Evolutionary conservation across 164 flowering plant species (phyloP), one percentile per base, ranked within the genome.

Genomic region (Vitis cinerea): DNA sequence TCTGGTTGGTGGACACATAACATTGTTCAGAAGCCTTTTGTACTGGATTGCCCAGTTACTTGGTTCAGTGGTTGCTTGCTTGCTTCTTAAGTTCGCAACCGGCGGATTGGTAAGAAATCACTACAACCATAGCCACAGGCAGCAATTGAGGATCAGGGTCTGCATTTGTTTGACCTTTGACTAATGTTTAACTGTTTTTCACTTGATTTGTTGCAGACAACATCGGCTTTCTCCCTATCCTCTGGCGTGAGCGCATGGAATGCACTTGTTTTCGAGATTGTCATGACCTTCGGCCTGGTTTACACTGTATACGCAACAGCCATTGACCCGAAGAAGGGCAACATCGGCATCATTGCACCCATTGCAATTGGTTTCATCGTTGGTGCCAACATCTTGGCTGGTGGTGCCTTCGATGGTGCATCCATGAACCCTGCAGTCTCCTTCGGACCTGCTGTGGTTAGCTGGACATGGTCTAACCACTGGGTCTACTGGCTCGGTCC

Each of bases 401-500:
- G 81, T 14, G 83, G 80, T 15, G 83, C 80, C 48, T 80, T 80
- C 29, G 78, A 74, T 12, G 83, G 83, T 15, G 82, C 80, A 30
- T 79, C 82, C 63, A 79, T 79, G 82, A 79, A 79, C 77, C 82
- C 82, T 0, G 82, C 82, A 10, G 79, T 79, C 31, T 79, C 82
- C 52, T 79, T 79, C 61, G 82, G 82, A 4, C 82, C 82, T 2
- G 82, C 82, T 2, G 79, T 79, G 2, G 79, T 79, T 29, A 69
- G 74, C 66, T 79, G 82, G 82, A 19, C 76, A 16, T 78, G 81
- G 81, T 57, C 37, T 68, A 49, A 51, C 77, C 77, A 79, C 63
- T 79, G 82, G 82, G 79, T 76, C 61, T 76, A 79, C 75, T 79
- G 82, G 82, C 59, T 76, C 65, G 82, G 82, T 5, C 83, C 83